Conservation (phyloP, 768 basidiomycete species). For the Rhizopogon vulgaris region DNA sequence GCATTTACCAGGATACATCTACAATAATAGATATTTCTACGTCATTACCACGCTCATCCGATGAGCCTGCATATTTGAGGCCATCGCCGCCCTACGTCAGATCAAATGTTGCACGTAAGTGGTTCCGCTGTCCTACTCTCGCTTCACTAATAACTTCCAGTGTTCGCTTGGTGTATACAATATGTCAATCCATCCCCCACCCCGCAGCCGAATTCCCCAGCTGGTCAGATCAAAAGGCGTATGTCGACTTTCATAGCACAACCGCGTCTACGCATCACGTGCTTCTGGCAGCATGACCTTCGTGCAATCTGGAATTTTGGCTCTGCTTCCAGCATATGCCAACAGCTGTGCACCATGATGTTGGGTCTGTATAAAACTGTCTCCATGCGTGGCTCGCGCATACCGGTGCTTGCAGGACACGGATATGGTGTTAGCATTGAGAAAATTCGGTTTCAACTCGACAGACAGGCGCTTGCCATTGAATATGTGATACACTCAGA, state of each 20-base stretch:
- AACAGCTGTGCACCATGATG: conserved; percentile 83
- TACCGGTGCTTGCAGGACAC: conserved; percentile 72
- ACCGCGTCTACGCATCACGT: conserved; percentile 68
- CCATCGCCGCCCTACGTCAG: conserved; percentile 91
- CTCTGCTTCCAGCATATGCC: conserved; percentile 54
- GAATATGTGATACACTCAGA: conserved; percentile 82
- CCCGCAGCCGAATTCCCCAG: conserved; percentile 24
- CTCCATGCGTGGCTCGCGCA: conserved; percentile 62
- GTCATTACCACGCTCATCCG: conserved; percentile 84
- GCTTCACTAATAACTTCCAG: conserved; percentile 27
- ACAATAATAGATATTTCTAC: conserved; percentile 89
- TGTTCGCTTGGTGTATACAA: conserved; percentile 95
- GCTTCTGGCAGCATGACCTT: conserved; percentile 94
- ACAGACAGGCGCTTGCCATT: conserved; percentile 74
- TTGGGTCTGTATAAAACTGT: conserved; percentile 80
- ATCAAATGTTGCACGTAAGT: conserved; percentile 72
- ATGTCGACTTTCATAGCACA: conserved; percentile 16
- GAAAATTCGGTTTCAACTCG: conserved; percentile 71
- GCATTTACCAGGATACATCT: conserved; percentile 71
- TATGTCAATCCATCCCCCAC: conserved; percentile 37
- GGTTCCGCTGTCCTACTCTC: conserved; percentile 5
- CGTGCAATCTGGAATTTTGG: conserved; percentile 81
- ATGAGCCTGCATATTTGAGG: conserved; percentile 87
- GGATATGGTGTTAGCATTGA: conserved; percentile 81
- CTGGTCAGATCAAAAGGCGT: conserved; percentile 29